Conservation (phyloP, 768 basidiomycete genomes). For the Rubroboletus pulcherrimus region DNA sequence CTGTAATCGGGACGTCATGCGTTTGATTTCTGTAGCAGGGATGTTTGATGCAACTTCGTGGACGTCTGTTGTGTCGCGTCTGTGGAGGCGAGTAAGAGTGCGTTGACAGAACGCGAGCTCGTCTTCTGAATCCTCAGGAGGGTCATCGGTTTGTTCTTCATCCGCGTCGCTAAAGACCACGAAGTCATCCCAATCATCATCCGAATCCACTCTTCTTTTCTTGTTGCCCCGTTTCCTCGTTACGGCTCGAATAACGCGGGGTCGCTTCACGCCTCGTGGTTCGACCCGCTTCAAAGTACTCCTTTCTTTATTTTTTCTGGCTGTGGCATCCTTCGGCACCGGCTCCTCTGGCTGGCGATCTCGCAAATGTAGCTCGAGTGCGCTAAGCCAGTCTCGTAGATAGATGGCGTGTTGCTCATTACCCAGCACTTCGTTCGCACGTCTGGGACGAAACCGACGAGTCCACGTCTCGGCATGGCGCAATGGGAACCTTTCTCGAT, state of each 20-base stretch:
- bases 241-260: slow-evolving; percentile 55
- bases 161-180: slow-evolving; percentile 44
- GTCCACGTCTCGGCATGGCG: slow-evolving; percentile 54
- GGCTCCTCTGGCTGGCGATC: slow-evolving; percentile 7
- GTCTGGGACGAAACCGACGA: slow-evolving; percentile 70
- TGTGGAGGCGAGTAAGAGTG: slow-evolving; percentile 20
- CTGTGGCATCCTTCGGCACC: neutral
- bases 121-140: slow-evolving; percentile 37
- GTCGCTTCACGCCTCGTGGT: slow-evolving; percentile 50
- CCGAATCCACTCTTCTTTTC: slow-evolving; percentile 48
- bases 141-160: slow-evolving; percentile 30
- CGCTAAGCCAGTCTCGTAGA: slow-evolving; percentile 73
- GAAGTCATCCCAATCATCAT: slow-evolving; percentile 56
- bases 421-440: slow-evolving; percentile 73
- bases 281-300: slow-evolving; percentile 23
- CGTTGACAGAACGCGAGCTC: slow-evolving; percentile 28
- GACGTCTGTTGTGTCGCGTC: neutral
- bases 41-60: slow-evolving; percentile 2
- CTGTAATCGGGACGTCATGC: slow-evolving; percentile 9
- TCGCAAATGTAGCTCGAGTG: slow-evolving; percentile 56
- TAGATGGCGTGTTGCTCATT: slow-evolving; percentile 69
- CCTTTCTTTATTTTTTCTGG: slow-evolving; percentile 13
- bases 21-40: slow-evolving; percentile 1
- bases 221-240: slow-evolving; percentile 47
- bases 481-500: slow-evolving; percentile 6